Evolutionary conservation across 2,329 filamentous ascomycete genomes (phyloP).

Genomic region (Corynespora cassiicola): DNA sequence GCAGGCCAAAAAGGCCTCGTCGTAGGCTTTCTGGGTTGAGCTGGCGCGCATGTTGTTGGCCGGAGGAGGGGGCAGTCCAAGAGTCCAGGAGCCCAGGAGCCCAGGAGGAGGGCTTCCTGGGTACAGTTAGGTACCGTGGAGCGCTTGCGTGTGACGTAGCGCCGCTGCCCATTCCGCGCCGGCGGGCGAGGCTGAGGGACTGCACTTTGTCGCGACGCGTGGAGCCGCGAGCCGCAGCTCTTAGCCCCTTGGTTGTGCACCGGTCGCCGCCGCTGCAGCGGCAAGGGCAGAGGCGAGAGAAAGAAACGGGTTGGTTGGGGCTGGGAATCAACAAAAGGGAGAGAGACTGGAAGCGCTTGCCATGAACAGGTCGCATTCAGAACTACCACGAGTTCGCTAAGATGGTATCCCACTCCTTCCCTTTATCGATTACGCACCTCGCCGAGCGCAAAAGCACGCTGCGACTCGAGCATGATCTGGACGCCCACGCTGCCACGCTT

Average conservation of each 20-base stretch:
- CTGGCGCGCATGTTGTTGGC: conserved; percentile 62
- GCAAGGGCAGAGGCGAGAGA: too few relatives aligned
- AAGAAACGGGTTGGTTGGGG: too few relatives aligned
- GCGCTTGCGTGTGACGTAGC: conserved; percentile 40
- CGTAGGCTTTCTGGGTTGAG: conserved; percentile 94
- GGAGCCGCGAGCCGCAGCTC: too few relatives aligned
- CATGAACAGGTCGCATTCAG: conserved; percentile 21
- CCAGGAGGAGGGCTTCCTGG: too few relatives aligned
- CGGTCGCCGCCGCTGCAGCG: too few relatives aligned
- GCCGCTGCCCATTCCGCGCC: conserved; percentile 17
- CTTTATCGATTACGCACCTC: conserved; percentile 43
- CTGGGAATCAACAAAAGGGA: too few relatives aligned
- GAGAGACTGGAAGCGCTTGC: too few relatives aligned
- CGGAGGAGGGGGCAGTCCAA: too few relatives aligned
- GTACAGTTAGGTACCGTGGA: too few relatives aligned
- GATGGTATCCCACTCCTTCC: conserved; percentile 14
- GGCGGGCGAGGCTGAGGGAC: conserved; percentile 20
- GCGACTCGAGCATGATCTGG: conserved; percentile 8
- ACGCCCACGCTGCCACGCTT: conserved; percentile 20
- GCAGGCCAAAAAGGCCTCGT: conserved; percentile 93
- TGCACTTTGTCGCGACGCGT: conserved; percentile 21
- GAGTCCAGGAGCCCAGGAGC: too few relatives aligned
- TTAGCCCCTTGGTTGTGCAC: too few relatives aligned
- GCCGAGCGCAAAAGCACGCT: background rate
- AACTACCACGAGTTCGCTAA: too few relatives aligned